These are phyloP conservation scores for Anisodus tanguticus DNA, from an alignment of 257 asterid species.

Conservation along the genomic window DNA sequence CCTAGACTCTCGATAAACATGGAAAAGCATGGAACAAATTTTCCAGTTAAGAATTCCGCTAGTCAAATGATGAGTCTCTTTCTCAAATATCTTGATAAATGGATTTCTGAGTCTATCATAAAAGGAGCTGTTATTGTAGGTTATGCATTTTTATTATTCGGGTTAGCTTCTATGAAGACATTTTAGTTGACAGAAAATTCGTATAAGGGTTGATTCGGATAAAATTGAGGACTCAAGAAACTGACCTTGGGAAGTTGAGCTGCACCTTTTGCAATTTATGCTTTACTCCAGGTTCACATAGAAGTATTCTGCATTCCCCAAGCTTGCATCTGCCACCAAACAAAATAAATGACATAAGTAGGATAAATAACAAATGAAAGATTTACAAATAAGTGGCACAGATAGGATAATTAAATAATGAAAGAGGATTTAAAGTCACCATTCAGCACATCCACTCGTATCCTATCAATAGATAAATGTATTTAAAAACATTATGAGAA, in stretches of 20 bases:
- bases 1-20: not conserved
- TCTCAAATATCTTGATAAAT: not conserved
- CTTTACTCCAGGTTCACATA: constrained; percentile 71
- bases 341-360: constrained; percentile 16
- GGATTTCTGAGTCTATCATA: not conserved
- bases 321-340: constrained; percentile 76
- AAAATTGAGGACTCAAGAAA: not conserved
- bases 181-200: not conserved
- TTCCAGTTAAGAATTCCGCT: not conserved
- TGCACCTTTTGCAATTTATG: constrained; percentile 93
- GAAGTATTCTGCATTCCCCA: constrained; percentile 76
- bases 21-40: not conserved
- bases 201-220: not conserved
- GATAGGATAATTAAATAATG: too few species aligned
- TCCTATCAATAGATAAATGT: not conserved
- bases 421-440: not conserved
- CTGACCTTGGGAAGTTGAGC: constrained; percentile 88
- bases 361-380: not conserved
- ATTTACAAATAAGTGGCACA: not conserved
- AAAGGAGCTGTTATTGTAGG: not conserved
- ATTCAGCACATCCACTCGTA: not conserved
- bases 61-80: not conserved
- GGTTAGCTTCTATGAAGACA: not conserved
- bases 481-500: not conserved
- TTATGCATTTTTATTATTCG: not conserved